Evolutionary conservation across 345 rosid species (phyloP).

Genomic region (Eucalyptus cloeziana): DNA sequence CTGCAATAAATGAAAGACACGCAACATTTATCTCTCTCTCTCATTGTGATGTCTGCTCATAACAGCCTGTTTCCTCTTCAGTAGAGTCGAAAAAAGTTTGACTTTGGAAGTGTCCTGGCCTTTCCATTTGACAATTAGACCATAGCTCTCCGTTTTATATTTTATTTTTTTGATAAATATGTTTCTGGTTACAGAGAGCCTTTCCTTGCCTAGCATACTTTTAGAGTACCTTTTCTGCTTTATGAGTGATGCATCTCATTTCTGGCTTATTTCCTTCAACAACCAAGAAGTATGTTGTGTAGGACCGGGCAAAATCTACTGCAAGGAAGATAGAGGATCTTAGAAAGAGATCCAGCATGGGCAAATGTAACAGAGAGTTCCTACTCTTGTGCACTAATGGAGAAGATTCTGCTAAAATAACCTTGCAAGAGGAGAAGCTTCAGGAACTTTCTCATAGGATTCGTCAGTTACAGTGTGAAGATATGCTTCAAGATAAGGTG

Average conservation of each 20-base stretch:
- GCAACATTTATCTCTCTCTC: not conserved
- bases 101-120: not conserved
- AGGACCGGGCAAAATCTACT: conserved; percentile 49
- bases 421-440: conserved; percentile 49
- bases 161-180: not conserved
- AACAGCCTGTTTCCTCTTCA: not conserved
- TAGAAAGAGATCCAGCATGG: conserved; percentile 5
- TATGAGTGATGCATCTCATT: not conserved
- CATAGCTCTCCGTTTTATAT: not conserved
- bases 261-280: not conserved
- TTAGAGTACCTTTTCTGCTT: not conserved
- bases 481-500: conserved; percentile 53
- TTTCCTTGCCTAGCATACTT: not conserved
- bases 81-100: not conserved
- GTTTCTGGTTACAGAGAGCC: not conserved
- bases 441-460: conserved; percentile 38
- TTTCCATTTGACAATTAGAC: not conserved
- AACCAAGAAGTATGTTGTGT: not conserved
- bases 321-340: conserved; percentile 33
- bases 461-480: conserved; percentile 39
- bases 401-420: conserved; percentile 12
- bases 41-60: not conserved
- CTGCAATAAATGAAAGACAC: not conserved
- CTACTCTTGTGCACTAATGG: conserved; percentile 9
- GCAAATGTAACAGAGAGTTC: conserved; percentile 9